Percentiles rank a stretch among this genome's conserved stretches.
Evolutionary conservation across 768 basidiomycete species (phyloP).

Genomic region (Mrakia gelida): DNA sequence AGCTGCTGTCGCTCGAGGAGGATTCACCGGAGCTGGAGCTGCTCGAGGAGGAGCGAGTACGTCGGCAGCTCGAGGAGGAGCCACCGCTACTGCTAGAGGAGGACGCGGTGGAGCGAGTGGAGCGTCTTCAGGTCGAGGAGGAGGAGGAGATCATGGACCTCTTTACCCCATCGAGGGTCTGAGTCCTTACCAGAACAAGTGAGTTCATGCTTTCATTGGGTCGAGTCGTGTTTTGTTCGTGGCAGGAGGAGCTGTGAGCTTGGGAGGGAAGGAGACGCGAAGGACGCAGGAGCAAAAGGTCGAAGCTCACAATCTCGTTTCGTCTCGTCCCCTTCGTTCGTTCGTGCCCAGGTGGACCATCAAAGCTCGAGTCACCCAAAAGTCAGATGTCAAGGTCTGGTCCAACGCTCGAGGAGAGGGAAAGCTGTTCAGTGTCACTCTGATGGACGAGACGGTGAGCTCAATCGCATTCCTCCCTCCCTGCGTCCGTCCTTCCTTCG

Average conservation of each 20-base stretch:
- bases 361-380: conserved; percentile 85
- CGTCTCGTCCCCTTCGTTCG: neutral
- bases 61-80: conserved; percentile 27
- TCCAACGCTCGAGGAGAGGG: conserved; percentile 87
- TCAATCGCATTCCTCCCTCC: neutral
- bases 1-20: conserved; percentile 32
- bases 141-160: conserved; percentile 39
- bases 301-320: neutral
- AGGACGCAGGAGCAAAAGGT: neutral
- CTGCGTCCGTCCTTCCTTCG: neutral
- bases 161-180: conserved; percentile 86
- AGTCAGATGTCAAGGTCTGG: conserved; percentile 84
- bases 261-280: neutral
- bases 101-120: neutral
- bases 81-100: conserved; percentile 14
- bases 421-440: conserved; percentile 82
- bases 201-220: conserved; percentile 29
- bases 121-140: conserved; percentile 25
- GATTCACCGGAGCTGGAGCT: conserved; percentile 11
- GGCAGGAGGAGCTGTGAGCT: neutral
- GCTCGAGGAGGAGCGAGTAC: conserved; percentile 32
- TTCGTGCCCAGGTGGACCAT: conserved; percentile 68
- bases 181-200: conserved; percentile 92
- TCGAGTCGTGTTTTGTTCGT: neutral
- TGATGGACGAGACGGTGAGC: conserved; percentile 87